These are phyloP conservation scores for Talaromyces ruber DNA, from an alignment of 495 filamentous ascomycete species.

Conservation along the genomic window DNA sequence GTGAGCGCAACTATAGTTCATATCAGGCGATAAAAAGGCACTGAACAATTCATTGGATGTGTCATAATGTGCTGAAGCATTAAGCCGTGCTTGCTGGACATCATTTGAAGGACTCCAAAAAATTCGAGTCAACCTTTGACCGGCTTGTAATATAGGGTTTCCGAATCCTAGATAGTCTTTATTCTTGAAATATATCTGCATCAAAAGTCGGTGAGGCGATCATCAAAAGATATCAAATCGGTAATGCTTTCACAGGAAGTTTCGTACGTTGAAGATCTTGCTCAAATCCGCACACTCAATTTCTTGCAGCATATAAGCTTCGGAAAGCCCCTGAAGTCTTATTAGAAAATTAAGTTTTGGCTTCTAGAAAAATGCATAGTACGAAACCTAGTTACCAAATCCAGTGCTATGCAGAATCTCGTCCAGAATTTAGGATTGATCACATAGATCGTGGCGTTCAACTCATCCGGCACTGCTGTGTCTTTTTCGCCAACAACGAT, in stretches of 20 bases:
- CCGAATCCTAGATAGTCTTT: not conserved
- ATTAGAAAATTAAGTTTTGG: not conserved
- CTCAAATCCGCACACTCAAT: constrained; percentile 53
- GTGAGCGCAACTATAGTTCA: constrained; percentile 71
- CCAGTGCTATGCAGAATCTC: constrained; percentile 3
- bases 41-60: constrained; percentile 68
- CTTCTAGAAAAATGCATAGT: not conserved
- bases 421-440: constrained; percentile 6
- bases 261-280: constrained; percentile 51
- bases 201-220: not conserved
- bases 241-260: not conserved
- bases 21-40: constrained; percentile 61
- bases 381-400: constrained; percentile 5
- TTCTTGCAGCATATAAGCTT: constrained; percentile 64
- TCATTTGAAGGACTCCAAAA: constrained; percentile 54
- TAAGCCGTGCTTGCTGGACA: constrained; percentile 52
- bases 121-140: constrained; percentile 7
- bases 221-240: not conserved
- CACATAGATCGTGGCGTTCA: constrained; percentile 2
- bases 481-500: not conserved
- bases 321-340: constrained; percentile 47
- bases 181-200: constrained; percentile 13
- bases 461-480: not conserved
- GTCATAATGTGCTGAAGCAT: constrained; percentile 65
- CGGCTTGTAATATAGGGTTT: constrained; percentile 1